Percentiles rank a stretch among this genome's conserved stretches.
Conservation (phyloP, 768 basidiomycete species). For the Kondoa subrosea region DNA sequence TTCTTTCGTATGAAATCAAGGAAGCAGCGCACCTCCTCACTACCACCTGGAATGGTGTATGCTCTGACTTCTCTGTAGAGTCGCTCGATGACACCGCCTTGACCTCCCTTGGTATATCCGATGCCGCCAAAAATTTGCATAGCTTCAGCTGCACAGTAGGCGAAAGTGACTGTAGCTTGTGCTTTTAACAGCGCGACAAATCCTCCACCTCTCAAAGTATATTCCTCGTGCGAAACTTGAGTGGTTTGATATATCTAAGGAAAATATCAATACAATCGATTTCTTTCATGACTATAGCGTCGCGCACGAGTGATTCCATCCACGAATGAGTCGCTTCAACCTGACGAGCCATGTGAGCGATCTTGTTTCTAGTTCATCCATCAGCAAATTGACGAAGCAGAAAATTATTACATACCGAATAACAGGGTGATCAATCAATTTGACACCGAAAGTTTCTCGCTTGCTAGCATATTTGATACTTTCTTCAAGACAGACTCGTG, state of each 20-base stretch:
- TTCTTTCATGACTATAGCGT: conserved; percentile 12
- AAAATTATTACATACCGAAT: conserved; percentile 14
- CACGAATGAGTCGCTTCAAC: conserved; percentile 23
- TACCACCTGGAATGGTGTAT: conserved; percentile 20
- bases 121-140: conserved; percentile 22
- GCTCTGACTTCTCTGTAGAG: conserved; percentile 17
- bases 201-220: conserved; percentile 19
- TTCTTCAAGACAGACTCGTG: conserved; percentile 23
- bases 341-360: conserved; percentile 20
- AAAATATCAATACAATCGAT: too few species aligned
- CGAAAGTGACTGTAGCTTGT: conserved; percentile 17
- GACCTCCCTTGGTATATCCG: conserved; percentile 14
- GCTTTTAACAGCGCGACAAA: conserved; percentile 22
- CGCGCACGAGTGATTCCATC: conserved; percentile 21
- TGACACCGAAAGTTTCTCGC: conserved; percentile 24
- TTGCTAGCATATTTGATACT: conserved; percentile 18
- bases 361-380: conserved; percentile 13
- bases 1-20: neutral
- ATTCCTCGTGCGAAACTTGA: too few species aligned
- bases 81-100: conserved; percentile 13
- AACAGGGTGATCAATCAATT: conserved; percentile 22
- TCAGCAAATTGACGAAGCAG: neutral
- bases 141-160: conserved; percentile 10
- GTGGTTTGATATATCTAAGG: too few species aligned
- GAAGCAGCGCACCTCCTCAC: neutral